Base-by-base conservation (phyloP, 2,329 filamentous ascomycete species). In the Fusarium nelsonii region DNA sequence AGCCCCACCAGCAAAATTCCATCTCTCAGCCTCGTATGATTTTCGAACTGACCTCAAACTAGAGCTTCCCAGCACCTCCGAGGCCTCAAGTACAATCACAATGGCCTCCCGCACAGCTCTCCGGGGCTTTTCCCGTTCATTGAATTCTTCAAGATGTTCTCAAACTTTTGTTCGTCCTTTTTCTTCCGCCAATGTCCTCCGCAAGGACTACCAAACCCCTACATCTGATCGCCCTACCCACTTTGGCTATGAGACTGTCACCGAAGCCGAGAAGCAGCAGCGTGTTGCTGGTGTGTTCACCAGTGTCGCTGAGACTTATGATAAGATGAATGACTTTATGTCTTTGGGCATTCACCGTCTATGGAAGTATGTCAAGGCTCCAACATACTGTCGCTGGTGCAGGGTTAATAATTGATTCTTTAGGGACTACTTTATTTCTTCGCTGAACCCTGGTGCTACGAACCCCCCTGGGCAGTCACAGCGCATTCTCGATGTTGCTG, bases 271-370 rank as follows among this genome's bases (percentile, higher is more conserved):
- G 79, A 97, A 97, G 81, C 83, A 82, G 44, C 75, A 84, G 70
- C 79, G 83, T 85, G 94, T 97, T 40, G 92, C 92, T 63, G 89
- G 88, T 41, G 96, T 99, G 61, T 99, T 99, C 83, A 95, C 93
- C 80, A 97, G 92, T 71, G 96, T 99, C 40, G 96, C 96, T 72
- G 90, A 92, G 68, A 93, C 92, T 18, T 99, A 99, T 82, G 96
- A 99, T 81, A 91, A 91, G 67, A 99, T 99, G 96, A 99, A 99
- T 83, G 96, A 99, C 80, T 87, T 98, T 72, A 99, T 99, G 96
- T 98, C 96, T 9, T 88, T 99, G 48, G 96, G 96, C 57, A 94
- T 97, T 82, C 96, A 99, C 80, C 92, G 96, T 43, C 84, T 99
- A 37, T 99, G 96, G 96, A 99, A 91, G 88, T 88, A 73, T 50